phyloP scores from a whole-genome alignment of 371 early-diverging fungal species.

The Umbelopsis sp. region DNA sequence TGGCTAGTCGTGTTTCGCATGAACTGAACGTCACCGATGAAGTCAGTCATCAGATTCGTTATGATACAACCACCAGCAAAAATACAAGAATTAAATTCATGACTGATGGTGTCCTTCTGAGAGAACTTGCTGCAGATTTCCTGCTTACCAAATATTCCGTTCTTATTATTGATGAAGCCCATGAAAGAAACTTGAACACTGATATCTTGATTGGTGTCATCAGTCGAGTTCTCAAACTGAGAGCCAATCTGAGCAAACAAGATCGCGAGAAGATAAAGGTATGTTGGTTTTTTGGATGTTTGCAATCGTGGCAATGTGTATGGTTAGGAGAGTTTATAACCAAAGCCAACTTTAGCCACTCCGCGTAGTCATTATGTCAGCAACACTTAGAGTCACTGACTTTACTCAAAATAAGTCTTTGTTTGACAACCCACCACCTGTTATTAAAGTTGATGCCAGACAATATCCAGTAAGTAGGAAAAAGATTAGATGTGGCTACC shows the following conservation, averaged over 20 bases:
- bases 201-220: slow-evolving; percentile 97
- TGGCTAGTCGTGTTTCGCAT: slow-evolving; percentile 93
- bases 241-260: slow-evolving; percentile 63
- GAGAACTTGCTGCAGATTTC: slow-evolving; percentile 90
- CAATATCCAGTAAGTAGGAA: slow-evolving; percentile 72
- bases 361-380: slow-evolving; percentile 98
- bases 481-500: background rate
- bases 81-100: slow-evolving; percentile 95
- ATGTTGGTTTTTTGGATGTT: background rate
- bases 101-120: slow-evolving; percentile 99
- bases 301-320: slow-evolving; percentile 16
- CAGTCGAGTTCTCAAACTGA: slow-evolving; percentile 75
- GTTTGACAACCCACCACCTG: slow-evolving; percentile 78
- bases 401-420: slow-evolving; percentile 85
- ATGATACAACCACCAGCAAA: slow-evolving; percentile 79
- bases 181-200: slow-evolving; percentile 98
- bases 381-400: slow-evolving; percentile 93
- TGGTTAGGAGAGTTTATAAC: background rate
- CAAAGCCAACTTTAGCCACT: slow-evolving; percentile 63
- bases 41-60: slow-evolving; percentile 85
- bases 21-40: slow-evolving; percentile 79
- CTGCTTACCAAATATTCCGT: slow-evolving; percentile 91
- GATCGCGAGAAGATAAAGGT: slow-evolving; percentile 60
- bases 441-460: slow-evolving; percentile 93
- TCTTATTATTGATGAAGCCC: slow-evolving; percentile 99